Evolutionary conservation across 306 rosid genomes (phyloP), one percentile per base, ranked within the genome.

Genomic region (Mimosa bimucronata): DNA sequence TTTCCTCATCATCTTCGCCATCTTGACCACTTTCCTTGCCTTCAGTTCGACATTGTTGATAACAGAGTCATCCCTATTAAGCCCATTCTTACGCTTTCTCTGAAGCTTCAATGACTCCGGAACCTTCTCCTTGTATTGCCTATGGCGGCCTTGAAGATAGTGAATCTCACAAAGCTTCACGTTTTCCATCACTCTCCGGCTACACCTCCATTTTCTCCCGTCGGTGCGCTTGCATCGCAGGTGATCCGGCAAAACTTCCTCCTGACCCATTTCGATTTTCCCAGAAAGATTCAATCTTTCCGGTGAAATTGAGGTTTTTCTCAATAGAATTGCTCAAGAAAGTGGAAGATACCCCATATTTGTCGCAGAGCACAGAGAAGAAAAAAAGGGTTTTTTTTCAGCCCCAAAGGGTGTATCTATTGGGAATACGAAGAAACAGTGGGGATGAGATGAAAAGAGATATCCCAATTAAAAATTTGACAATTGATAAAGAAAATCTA

Each of bases 131-230:
- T 85, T 90, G 83, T 71, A 73, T 88, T 96, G 99, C 0, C 98
- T 91, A 81, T 86, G 97, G 16, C 88, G 94, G 13, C 97, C 97
- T 79, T 96, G 99, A 15, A 88, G 90, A 62, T 90, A 88, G 86
- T 96, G 99, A 88, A 88, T 83, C 86, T 96, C 97, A 87, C 99
- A 96, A 12, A 96, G 92, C 88, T 93, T 96, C 85, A 93, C 75
- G 79, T 90, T 79, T 26, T 85, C 91, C 97, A 79, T 90, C 52
- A 88, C 99, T 71, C 88, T 83, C 78, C 98, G 85, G 68, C 86
- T 86, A 90, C 99, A 96, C 82, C 98, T 92, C 99, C 99, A 96
- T 91, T 89, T 84, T 81, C 91, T 87, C 9, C 99, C 99, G 86
- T 96, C 99, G 5, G 94, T 91, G 46, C 99, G 94, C 80, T 82